Conservation (phyloP, 495 filamentous ascomycete genomes). For the Bryoglossum gracile region DNA sequence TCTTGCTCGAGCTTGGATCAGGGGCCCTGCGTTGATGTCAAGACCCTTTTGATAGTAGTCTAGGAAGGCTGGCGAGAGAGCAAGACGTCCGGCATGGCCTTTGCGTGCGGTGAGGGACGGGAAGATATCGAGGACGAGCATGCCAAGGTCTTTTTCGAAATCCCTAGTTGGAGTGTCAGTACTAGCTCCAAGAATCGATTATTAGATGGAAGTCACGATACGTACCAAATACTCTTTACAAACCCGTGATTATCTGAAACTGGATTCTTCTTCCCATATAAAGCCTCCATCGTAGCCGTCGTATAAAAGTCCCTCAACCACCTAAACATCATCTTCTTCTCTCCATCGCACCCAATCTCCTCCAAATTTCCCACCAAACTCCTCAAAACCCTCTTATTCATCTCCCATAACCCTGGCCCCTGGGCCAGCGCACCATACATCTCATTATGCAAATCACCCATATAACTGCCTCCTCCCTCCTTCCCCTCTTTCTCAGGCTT, state of each 20-base stretch:
- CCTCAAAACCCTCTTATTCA: background rate
- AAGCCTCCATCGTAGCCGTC: slow-evolving; percentile 23
- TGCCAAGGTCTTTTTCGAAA: background rate
- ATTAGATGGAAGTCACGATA: background rate
- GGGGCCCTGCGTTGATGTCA: background rate
- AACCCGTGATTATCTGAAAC: slow-evolving; percentile 15
- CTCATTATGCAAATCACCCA: background rate
- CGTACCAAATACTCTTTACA: background rate
- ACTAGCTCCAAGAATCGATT: too few relatives aligned
- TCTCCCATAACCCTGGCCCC: background rate
- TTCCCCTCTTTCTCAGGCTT: background rate
- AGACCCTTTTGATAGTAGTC: background rate
- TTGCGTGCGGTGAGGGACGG: background rate
- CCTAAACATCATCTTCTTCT: slow-evolving; percentile 21
- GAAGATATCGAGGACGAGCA: background rate
- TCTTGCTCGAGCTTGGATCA: background rate
- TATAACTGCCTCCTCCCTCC: background rate
- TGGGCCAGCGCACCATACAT: slow-evolving; percentile 3
- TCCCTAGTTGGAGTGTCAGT: background rate
- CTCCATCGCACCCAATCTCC: background rate
- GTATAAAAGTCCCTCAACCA: slow-evolving; percentile 30
- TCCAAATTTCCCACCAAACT: background rate
- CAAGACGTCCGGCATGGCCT: background rate
- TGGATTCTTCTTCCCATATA: slow-evolving; percentile 29
- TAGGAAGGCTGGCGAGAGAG: background rate